These are phyloP conservation scores for Calonectria honghensis DNA, from an alignment of 2,329 filamentous ascomycete species.

Conservation along the genomic window DNA sequence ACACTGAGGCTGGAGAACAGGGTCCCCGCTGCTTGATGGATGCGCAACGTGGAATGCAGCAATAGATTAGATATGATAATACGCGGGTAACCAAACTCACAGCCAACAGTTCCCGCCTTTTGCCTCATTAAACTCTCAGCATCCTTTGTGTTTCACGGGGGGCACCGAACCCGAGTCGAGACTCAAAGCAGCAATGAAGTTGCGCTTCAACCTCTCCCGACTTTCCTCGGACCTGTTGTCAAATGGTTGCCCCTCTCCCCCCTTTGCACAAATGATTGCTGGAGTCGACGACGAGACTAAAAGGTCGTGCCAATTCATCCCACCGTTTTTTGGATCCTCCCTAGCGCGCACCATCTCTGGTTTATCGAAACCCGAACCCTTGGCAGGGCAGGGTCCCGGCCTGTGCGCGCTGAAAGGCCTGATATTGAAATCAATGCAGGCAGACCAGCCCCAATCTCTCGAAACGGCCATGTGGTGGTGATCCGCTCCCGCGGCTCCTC, in stretches of 20 bases:
- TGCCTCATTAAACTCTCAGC: background rate
- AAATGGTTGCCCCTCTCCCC: background rate
- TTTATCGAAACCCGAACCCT: background rate
- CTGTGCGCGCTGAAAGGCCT: constrained; percentile 3
- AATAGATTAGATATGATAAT: background rate
- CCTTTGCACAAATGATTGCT: background rate
- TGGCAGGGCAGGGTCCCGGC: background rate
- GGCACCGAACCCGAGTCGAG: background rate
- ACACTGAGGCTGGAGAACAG: constrained; percentile 28
- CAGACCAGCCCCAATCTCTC: background rate
- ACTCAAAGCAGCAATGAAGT: background rate
- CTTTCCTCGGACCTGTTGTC: background rate
- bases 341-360: background rate
- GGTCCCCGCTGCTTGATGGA: background rate
- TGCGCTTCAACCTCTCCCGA: background rate
- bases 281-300: background rate
- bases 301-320: background rate
- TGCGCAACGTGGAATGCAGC: background rate
- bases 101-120: background rate
- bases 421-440: constrained; percentile 16
- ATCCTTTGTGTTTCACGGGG: constrained; percentile 1
- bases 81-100: background rate
- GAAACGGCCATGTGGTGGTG: background rate
- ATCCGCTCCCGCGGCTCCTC: background rate
- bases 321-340: background rate